Conservation (phyloP, 2,329 filamentous ascomycete genomes). For the Decorospora gaudefroyi region DNA sequence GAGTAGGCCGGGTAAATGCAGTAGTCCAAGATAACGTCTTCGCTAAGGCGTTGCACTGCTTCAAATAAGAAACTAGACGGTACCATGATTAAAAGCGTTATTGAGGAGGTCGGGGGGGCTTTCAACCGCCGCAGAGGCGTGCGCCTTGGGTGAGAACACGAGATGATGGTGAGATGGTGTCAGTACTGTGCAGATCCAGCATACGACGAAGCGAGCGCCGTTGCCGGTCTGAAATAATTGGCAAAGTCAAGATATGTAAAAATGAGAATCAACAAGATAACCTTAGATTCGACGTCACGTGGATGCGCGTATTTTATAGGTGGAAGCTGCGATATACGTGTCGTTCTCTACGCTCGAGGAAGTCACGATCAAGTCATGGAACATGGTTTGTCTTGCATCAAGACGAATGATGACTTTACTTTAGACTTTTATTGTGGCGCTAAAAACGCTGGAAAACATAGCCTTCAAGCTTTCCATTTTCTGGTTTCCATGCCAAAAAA, state of each 20-base stretch:
- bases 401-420: no score
- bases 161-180: no score
- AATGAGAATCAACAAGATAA: neutral
- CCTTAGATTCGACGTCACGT: neutral
- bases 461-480: no score
- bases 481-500: no score
- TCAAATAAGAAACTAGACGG: slow-evolving; percentile 8
- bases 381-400: no score
- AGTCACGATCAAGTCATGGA: no score
- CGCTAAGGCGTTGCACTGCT: slow-evolving; percentile 9
- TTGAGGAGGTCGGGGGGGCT: neutral
- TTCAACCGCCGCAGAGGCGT: neutral
- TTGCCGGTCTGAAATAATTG: neutral
- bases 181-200: neutral
- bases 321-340: neutral
- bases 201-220: neutral
- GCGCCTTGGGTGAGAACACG: no score
- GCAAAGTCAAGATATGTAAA: neutral
- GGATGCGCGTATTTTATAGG: neutral
- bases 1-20: slow-evolving; percentile 26
- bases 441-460: no score
- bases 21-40: slow-evolving; percentile 16
- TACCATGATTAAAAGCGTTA: slow-evolving; percentile 8
- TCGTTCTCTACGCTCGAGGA: no score
- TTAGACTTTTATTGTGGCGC: no score